phyloP scores from a whole-genome alignment of 768 basidiomycete genomes.

The Boletus edulis region DNA sequence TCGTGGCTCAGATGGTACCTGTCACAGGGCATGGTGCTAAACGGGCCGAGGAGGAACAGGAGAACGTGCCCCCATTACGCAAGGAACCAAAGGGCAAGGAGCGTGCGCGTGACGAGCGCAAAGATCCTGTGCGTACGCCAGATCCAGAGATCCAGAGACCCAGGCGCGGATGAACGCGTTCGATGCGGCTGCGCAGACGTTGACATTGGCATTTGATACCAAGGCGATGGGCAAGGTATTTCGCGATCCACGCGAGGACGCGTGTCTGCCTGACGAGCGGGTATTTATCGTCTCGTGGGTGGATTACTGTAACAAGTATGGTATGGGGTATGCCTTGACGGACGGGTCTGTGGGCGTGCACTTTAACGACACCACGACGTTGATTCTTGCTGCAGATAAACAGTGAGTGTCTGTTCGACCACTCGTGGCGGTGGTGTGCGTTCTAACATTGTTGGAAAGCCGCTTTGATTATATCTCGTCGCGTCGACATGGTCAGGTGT shows the following conservation, averaged over 20 bases:
- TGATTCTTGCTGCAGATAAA: conserved; percentile 85
- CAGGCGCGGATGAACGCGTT: conserved; percentile 51
- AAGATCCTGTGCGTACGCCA: conserved; percentile 9
- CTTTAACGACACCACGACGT: conserved; percentile 92
- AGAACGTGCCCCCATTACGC: conserved; percentile 32
- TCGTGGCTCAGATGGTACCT: conserved; percentile 92
- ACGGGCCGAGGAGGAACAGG: conserved; percentile 34
- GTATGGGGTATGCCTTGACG: conserved; percentile 98
- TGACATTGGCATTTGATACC: conserved; percentile 65
- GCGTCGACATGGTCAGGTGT: conserved; percentile 61
- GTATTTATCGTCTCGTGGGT: conserved; percentile 99
- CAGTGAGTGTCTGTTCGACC: conserved; percentile 48
- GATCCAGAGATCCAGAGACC: conserved; percentile 24
- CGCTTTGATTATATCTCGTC: conserved; percentile 88
- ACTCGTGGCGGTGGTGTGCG: neutral
- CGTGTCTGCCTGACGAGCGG: conserved; percentile 56
- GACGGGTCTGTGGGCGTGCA: conserved; percentile 94
- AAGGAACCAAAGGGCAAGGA: conserved; percentile 34
- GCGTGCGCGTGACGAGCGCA: conserved; percentile 22
- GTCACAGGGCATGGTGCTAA: conserved; percentile 24
- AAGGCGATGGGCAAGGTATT: conserved; percentile 62
- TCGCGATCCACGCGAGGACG: conserved; percentile 58
- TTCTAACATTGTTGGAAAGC: conserved; percentile 28
- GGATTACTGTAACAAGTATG: conserved; percentile 98
- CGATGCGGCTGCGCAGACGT: conserved; percentile 57